A percentile compares a stretch with the other conserved stretches of the same genome.
These are phyloP conservation scores for Coprinopsis marcescibilis DNA, from an alignment of 768 basidiomycete species.

Conservation along the genomic window DNA sequence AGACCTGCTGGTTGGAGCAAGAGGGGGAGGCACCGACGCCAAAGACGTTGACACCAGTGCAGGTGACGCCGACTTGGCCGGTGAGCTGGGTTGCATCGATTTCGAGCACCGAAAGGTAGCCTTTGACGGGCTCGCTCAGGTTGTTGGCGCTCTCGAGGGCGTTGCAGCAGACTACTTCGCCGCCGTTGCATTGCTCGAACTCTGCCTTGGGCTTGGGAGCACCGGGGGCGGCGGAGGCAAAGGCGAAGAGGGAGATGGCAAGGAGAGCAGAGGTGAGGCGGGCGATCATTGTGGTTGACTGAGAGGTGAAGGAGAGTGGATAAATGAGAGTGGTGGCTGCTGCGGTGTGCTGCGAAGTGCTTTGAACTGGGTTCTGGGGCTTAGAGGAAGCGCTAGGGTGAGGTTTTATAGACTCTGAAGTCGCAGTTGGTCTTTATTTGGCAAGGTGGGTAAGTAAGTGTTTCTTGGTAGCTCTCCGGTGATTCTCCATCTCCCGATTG, in stretches of 20 bases:
- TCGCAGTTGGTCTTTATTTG: too few relatives aligned
- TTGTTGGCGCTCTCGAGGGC: neutral
- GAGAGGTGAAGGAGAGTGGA: neutral
- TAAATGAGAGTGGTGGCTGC: neutral
- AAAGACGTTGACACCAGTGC: neutral
- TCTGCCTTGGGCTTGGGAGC: neutral
- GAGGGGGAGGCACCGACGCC: neutral
- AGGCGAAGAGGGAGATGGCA: neutral
- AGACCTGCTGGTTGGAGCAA: neutral
- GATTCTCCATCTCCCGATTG: too few relatives aligned
- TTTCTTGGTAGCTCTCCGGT: too few relatives aligned
- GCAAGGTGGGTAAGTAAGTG: too few relatives aligned
- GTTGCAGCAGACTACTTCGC: neutral
- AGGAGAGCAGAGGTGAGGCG: conserved; percentile 1
- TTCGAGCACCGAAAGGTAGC: neutral
- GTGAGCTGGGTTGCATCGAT: too few relatives aligned
- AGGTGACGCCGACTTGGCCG: neutral
- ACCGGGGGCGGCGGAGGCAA: neutral
- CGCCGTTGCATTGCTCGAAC: neutral
- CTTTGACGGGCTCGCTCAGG: neutral
- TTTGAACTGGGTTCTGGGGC: neutral
- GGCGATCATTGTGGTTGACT: neutral
- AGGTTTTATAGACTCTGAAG: too few relatives aligned
- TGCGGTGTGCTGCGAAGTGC: neutral
- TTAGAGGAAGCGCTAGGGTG: neutral